These are phyloP conservation scores for Aquilaria sinensis DNA, from an alignment of 345 rosid species.

Conservation along the genomic window DNA sequence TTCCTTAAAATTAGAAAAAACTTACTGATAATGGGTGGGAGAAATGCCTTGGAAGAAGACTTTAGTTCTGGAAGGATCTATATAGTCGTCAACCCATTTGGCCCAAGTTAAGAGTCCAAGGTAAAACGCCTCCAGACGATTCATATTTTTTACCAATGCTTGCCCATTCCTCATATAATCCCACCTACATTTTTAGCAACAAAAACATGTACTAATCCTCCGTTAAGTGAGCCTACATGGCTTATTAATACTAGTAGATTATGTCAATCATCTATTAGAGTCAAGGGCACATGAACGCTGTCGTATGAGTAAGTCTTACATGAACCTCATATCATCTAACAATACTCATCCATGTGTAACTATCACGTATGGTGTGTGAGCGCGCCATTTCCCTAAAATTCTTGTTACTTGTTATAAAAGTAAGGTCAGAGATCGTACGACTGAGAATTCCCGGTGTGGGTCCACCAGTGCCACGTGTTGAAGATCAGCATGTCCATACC, in stretches of 20 bases:
- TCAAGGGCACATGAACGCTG: too few relatives aligned
- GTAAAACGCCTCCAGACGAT: slow-evolving; percentile 64
- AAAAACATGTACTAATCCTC: neutral
- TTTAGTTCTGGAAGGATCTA: slow-evolving; percentile 52
- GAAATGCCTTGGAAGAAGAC: slow-evolving; percentile 96
- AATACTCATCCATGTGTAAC: too few relatives aligned
- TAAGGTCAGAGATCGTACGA: slow-evolving; percentile 28
- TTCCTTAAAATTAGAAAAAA: neutral
- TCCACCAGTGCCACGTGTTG: slow-evolving; percentile 99
- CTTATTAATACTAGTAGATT: too few relatives aligned
- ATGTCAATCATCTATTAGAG: too few relatives aligned
- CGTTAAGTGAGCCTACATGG: too few relatives aligned
- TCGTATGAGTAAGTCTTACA: too few relatives aligned
- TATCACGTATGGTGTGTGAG: too few relatives aligned
- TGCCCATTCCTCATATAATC: slow-evolving; percentile 65
- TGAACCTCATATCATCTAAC: too few relatives aligned
- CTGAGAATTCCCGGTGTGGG: slow-evolving; percentile 64
- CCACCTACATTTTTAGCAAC: slow-evolving; percentile 43
- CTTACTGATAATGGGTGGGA: slow-evolving; percentile 88
- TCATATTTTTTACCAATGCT: slow-evolving; percentile 46
- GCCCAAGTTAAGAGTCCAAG: slow-evolving; percentile 83
- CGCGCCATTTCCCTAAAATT: neutral
- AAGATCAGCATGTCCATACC: slow-evolving; percentile 82
- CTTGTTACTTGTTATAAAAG: neutral
- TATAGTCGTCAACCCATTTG: slow-evolving; percentile 72